Conservation (phyloP, 192 early-diverging fungal species). For the Allomyces arbusculus region DNA sequence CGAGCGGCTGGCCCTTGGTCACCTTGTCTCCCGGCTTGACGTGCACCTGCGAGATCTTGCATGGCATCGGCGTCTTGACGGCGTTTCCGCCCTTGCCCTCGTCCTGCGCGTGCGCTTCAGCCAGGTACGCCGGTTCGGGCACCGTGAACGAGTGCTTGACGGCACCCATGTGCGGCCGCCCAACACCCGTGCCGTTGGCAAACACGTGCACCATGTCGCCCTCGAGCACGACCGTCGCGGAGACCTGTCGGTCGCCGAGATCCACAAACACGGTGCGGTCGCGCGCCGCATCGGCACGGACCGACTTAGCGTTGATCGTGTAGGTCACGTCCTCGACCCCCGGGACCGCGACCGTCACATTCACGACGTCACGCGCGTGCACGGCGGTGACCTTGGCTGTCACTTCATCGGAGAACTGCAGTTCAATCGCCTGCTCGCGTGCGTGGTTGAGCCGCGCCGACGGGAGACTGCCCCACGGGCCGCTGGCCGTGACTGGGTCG, state of each 20-base stretch:
- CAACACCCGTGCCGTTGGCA: constrained; percentile 17
- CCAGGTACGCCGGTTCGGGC: constrained; percentile 32
- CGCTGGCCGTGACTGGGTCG: constrained; percentile 8
- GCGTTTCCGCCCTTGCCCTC: constrained; percentile 27
- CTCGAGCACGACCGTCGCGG: constrained; percentile 40
- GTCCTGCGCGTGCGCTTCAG: not conserved
- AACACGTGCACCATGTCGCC: constrained; percentile 42
- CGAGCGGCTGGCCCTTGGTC: constrained; percentile 52
- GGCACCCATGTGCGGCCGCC: not conserved
- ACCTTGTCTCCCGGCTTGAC: constrained; percentile 57
- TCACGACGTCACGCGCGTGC: not conserved
- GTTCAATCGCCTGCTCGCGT: constrained; percentile 1
- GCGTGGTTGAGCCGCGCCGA: constrained; percentile 26
- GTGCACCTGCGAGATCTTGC: constrained; percentile 76
- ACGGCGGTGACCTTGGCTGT: not conserved
- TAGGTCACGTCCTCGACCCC: constrained; percentile 4
- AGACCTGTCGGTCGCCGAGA: constrained; percentile 37
- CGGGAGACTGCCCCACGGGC: constrained; percentile 21
- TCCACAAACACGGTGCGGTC: constrained; percentile 30
- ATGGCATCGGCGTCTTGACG: constrained; percentile 87
- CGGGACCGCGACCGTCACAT: not conserved
- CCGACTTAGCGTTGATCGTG: constrained; percentile 7
- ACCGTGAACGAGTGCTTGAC: constrained; percentile 15
- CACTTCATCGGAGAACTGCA: not conserved
- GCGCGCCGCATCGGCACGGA: constrained; percentile 15